A percentile compares a stretch with the other conserved stretches of the same genome.
These are phyloP conservation scores for Sporisorium exsertum DNA, from an alignment of 1,284 basidiomycete genomes.

Conservation along the genomic window DNA sequence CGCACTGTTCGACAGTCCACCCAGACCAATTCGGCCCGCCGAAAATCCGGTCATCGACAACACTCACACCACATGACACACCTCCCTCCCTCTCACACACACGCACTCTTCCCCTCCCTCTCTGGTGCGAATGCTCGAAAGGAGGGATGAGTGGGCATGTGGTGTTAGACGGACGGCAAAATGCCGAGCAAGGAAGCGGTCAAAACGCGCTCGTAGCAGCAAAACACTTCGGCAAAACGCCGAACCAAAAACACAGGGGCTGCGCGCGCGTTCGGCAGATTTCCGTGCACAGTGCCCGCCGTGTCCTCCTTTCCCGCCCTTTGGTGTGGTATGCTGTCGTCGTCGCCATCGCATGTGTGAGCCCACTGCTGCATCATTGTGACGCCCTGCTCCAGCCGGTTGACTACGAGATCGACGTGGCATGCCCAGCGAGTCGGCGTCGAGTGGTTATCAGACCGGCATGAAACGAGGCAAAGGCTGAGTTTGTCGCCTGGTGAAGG, in stretches of 20 bases:
- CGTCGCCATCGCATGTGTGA: background rate
- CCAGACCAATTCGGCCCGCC: no score
- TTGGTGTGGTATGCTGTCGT: no score
- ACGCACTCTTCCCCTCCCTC: background rate
- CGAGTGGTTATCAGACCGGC: background rate
- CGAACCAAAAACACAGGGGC: background rate
- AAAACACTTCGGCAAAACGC: background rate
- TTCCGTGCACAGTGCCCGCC: no score
- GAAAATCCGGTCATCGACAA: background rate
- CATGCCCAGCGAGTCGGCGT: background rate
- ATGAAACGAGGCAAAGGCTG: no score
- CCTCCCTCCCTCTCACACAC: no score
- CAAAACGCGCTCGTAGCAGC: background rate
- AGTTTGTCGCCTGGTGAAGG: background rate
- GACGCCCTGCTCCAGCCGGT: background rate
- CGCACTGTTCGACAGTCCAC: slow-evolving; percentile 5
- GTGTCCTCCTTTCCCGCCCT: no score
- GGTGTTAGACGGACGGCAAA: no score
- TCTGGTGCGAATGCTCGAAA: no score
- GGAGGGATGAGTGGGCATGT: no score
- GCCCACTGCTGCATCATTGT: no score
- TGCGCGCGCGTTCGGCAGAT: background rate
- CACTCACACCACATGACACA: background rate
- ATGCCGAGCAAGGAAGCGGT: background rate
- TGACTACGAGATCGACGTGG: background rate